Evolutionary conservation across 768 basidiomycete species (phyloP).

Genomic region (Rhodosporidiobolus odoratus): DNA sequence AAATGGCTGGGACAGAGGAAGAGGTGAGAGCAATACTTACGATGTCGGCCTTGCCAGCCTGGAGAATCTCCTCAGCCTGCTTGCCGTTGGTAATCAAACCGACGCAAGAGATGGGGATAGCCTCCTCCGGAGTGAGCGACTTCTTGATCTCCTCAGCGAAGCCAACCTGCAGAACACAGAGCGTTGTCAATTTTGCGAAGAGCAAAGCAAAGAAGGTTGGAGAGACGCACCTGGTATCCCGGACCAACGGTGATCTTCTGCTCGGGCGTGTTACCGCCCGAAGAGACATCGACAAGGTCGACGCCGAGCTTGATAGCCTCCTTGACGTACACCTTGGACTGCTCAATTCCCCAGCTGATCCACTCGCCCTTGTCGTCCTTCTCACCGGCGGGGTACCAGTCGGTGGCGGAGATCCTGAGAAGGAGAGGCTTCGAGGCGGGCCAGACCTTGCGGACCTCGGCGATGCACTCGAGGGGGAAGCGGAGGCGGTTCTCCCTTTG

Average conservation of each 20-base stretch:
- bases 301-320: slow-evolving; percentile 54
- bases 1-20: too few relatives aligned
- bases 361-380: slow-evolving; percentile 56
- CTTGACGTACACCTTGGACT: slow-evolving; percentile 52
- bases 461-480: slow-evolving; percentile 58
- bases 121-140: slow-evolving; percentile 47
- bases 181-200: neutral
- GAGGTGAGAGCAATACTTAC: slow-evolving; percentile 43
- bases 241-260: slow-evolving; percentile 58
- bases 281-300: slow-evolving; percentile 69
- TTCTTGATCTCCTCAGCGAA: slow-evolving; percentile 65
- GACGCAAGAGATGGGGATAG: slow-evolving; percentile 50
- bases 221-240: slow-evolving; percentile 58
- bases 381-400: slow-evolving; percentile 62
- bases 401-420: slow-evolving; percentile 62
- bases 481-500: slow-evolving; percentile 58
- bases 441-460: slow-evolving; percentile 58
- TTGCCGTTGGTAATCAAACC: slow-evolving; percentile 65
- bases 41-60: slow-evolving; percentile 63
- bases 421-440: slow-evolving; percentile 61
- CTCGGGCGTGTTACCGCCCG: slow-evolving; percentile 60
- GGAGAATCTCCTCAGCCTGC: slow-evolving; percentile 62
- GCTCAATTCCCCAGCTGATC: slow-evolving; percentile 72
- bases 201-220: neutral
- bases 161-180: slow-evolving; percentile 52